Evolutionary conservation across 129 eudicot species (phyloP).

Genomic region (Chrysanthemum seticuspe): DNA sequence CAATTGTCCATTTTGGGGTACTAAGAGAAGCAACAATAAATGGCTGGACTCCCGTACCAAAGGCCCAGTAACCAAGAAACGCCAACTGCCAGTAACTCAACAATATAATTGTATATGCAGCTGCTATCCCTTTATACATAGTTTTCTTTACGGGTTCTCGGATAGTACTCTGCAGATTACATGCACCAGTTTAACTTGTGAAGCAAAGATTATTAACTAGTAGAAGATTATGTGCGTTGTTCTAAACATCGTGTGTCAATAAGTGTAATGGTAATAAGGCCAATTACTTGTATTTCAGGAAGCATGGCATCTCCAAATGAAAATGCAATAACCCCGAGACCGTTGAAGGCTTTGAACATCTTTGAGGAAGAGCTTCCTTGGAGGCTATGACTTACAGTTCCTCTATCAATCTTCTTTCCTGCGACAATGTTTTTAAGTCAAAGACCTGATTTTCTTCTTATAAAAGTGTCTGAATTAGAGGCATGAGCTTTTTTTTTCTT

Average conservation of each 20-base stretch:
- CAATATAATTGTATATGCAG: slow-evolving; percentile 46
- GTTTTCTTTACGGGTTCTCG: slow-evolving; percentile 53
- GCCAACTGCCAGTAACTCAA: slow-evolving; percentile 57
- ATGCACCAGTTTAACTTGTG: slow-evolving; percentile 6
- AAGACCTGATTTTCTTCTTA: not conserved
- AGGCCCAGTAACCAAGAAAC: slow-evolving; percentile 52
- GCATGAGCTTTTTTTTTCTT: not conserved
- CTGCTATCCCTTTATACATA: slow-evolving; percentile 58
- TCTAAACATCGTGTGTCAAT: not conserved
- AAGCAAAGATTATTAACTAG: slow-evolving; percentile 3
- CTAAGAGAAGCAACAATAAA: slow-evolving; percentile 53
- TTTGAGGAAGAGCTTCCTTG: slow-evolving; percentile 47
- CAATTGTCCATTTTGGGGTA: slow-evolving; percentile 45
- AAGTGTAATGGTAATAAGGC: not conserved
- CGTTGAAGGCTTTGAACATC: slow-evolving; percentile 56
- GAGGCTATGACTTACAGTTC: slow-evolving; percentile 38
- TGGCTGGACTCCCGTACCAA: slow-evolving; percentile 48
- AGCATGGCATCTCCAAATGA: slow-evolving; percentile 73
- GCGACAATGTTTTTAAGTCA: not conserved
- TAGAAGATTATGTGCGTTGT: not conserved
- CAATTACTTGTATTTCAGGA: slow-evolving; percentile 58
- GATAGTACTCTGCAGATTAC: slow-evolving; percentile 39
- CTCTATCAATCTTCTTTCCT: slow-evolving; percentile 56
- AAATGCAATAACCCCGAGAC: slow-evolving; percentile 58
- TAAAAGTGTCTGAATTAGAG: too few relatives aligned